These are phyloP conservation scores for Pythium grandisporangium DNA, from an alignment of 352 stramenopile species.

Conservation along the genomic window DNA sequence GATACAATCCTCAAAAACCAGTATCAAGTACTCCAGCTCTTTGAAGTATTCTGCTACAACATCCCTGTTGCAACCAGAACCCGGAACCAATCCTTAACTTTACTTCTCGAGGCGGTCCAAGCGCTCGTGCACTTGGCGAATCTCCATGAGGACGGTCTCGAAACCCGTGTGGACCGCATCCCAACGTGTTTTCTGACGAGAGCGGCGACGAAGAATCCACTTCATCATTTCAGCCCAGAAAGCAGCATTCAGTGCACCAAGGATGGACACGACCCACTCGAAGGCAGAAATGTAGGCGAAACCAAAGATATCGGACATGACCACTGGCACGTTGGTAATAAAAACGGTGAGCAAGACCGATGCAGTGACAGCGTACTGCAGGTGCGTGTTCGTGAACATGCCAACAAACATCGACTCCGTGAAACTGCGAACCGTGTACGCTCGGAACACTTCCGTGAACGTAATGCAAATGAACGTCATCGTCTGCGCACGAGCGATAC, in stretches of 20 bases:
- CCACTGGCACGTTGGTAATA: constrained; percentile 37
- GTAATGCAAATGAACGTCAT: constrained; percentile 64
- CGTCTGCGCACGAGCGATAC: constrained; percentile 51
- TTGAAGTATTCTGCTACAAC: not conserved
- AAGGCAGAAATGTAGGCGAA: constrained; percentile 61
- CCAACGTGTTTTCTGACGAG: constrained; percentile 27
- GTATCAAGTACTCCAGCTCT: no score
- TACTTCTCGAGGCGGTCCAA: constrained; percentile 17
- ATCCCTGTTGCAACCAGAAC: not conserved
- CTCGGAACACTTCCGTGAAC: constrained; percentile 68
- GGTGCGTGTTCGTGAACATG: constrained; percentile 63
- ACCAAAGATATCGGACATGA: constrained; percentile 55
- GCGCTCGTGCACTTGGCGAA: constrained; percentile 44
- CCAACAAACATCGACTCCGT: constrained; percentile 44
- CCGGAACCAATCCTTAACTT: not conserved
- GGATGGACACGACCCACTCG: constrained; percentile 34
- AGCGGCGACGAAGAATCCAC: constrained; percentile 22
- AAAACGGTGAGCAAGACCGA: constrained; percentile 47
- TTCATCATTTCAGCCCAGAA: constrained; percentile 60
- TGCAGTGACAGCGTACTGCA: constrained; percentile 40
- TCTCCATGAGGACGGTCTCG: constrained; percentile 50
- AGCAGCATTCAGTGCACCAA: constrained; percentile 30
- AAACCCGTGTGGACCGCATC: constrained; percentile 36
- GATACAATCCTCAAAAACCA: no score
- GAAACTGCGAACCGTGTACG: constrained; percentile 71